Conservation (phyloP, 805 yeast genomes). For the Saturnispora zaruensis region DNA sequence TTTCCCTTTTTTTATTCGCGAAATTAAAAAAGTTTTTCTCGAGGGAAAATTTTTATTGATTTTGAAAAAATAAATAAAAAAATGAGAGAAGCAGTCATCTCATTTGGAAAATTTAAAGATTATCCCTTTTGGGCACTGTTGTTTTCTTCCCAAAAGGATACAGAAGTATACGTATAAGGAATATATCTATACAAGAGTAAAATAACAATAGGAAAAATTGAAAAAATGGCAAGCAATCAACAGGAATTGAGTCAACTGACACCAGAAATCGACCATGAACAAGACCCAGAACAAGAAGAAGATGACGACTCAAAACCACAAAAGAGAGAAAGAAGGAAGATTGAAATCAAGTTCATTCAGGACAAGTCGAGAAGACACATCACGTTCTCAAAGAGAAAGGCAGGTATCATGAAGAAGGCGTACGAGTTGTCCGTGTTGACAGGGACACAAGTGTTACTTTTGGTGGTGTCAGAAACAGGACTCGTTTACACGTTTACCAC, state of each 20-base stretch:
- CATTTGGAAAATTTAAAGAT: conserved; percentile 23
- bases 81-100: neutral
- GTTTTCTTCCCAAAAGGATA: neutral
- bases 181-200: neutral
- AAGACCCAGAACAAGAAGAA: conserved; percentile 37
- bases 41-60: no score
- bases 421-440: conserved; percentile 93
- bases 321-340: conserved; percentile 67
- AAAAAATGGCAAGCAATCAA: neutral
- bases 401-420: conserved; percentile 99
- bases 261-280: neutral
- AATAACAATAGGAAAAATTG: neutral
- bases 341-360: conserved; percentile 94
- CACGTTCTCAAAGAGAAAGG: conserved; percentile 95
- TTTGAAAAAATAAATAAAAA: neutral
- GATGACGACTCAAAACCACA: conserved; percentile 43
- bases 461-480: conserved; percentile 98
- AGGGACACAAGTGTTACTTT: conserved; percentile 90
- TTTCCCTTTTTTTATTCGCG: no score
- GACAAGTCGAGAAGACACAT: conserved; percentile 97
- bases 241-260: conserved; percentile 5
- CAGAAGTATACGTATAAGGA: neutral
- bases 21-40: no score
- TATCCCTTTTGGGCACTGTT: conserved; percentile 13
- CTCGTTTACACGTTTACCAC: conserved; percentile 96